A percentile compares a stretch with the other conserved stretches of the same genome.
phyloP scores from a whole-genome alignment of 1,284 basidiomycete species.

The Ganoderma lucidum region DNA sequence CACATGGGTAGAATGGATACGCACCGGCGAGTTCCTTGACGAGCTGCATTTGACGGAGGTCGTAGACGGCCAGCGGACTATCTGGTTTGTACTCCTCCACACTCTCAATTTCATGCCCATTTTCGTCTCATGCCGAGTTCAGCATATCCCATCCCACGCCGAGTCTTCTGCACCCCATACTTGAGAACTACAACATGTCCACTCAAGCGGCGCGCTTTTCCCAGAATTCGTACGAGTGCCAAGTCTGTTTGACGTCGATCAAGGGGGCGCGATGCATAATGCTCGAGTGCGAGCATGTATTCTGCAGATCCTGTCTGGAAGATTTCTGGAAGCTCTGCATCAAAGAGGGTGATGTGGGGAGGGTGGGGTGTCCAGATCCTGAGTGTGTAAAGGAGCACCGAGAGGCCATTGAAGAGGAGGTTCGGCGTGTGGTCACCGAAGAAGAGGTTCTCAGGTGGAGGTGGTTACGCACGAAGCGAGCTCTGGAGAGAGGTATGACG shows the following conservation, averaged over 20 bases:
- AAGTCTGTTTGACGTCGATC: slow-evolving; percentile 72
- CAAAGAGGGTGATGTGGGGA: slow-evolving; percentile 71
- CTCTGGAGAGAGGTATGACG: slow-evolving; percentile 67
- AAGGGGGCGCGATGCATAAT: slow-evolving; percentile 76
- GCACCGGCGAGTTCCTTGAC: slow-evolving; percentile 66
- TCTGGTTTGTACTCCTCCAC: slow-evolving; percentile 51
- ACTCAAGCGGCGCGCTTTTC: slow-evolving; percentile 61
- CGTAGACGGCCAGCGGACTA: slow-evolving; percentile 40
- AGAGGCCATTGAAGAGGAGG: slow-evolving; percentile 74
- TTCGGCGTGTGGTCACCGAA: slow-evolving; percentile 70
- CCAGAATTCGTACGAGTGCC: slow-evolving; percentile 67
- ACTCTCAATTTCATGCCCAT: background rate
- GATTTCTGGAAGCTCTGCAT: slow-evolving; percentile 82
- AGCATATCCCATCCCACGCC: slow-evolving; percentile 68
- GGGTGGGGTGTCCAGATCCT: slow-evolving; percentile 78
- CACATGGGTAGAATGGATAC: slow-evolving; percentile 74
- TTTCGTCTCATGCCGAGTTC: slow-evolving; percentile 13
- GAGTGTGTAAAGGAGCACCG: slow-evolving; percentile 74
- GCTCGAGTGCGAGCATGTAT: slow-evolving; percentile 74
- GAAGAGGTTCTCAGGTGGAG: slow-evolving; percentile 72
- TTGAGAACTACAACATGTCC: slow-evolving; percentile 57
- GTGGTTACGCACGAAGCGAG: slow-evolving; percentile 74
- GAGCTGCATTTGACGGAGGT: slow-evolving; percentile 43
- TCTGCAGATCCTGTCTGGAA: slow-evolving; percentile 74
- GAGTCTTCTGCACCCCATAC: slow-evolving; percentile 53